A percentile compares a stretch with the other conserved stretches of the same genome.
phyloP scores from a whole-genome alignment of 257 asterid genomes.

The Ilex aquifolium region DNA sequence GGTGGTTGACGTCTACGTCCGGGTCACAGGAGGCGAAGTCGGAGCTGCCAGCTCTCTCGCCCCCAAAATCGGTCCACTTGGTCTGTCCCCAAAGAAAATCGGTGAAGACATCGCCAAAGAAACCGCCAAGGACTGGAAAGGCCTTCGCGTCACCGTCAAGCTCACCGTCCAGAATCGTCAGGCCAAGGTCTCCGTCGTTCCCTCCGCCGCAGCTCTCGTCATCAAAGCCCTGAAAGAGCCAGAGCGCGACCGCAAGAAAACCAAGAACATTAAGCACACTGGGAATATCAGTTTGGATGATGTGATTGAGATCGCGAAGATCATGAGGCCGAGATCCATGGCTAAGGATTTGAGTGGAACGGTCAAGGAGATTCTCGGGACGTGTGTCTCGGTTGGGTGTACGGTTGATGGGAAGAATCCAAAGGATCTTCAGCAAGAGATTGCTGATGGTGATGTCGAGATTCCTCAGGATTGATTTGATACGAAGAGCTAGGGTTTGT shows the following conservation, averaged over 20 bases:
- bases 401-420: constrained; percentile 26
- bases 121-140: constrained; percentile 81
- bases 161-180: constrained; percentile 36
- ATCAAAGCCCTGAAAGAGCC: constrained; percentile 75
- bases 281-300: no score
- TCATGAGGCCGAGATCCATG: constrained; percentile 32
- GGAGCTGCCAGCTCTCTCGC: no score
- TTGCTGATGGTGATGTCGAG: constrained; percentile 55
- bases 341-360: constrained; percentile 62
- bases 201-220: constrained; percentile 70
- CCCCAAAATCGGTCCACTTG: no score
- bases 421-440: constrained; percentile 62
- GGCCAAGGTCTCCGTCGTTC: constrained; percentile 65
- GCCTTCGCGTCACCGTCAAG: constrained; percentile 52
- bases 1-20: no score
- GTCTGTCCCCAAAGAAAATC: no score
- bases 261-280: no score
- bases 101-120: neutral
- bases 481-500: no score
- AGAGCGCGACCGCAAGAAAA: constrained; percentile 37
- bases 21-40: no score
- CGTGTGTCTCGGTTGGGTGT: constrained; percentile 69
- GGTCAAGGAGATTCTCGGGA: constrained; percentile 67
- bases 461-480: constrained; percentile 41
- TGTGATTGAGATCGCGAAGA: no score